Evolutionary conservation across 2,329 filamentous ascomycete genomes (phyloP), one percentile per base, ranked within the genome.

Genomic region (Trichoderma breve): DNA sequence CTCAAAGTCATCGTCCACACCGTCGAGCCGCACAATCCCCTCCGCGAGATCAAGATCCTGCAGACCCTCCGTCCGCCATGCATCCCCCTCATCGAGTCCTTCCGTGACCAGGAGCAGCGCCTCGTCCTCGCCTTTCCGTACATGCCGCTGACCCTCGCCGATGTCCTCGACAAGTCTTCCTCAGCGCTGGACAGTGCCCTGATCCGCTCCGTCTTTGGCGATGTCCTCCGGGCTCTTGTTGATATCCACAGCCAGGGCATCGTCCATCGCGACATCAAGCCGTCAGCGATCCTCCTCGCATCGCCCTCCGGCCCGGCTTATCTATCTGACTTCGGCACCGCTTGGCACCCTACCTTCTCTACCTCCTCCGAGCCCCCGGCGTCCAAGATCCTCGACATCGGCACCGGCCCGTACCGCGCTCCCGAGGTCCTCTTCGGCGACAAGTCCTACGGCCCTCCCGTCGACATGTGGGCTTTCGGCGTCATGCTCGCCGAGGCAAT

Each of bases 231-330:
- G 4, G 95, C 89, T 4, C 86, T 99, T 2, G 83, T 83, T 2
- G 87, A 92, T 76, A 84, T 98, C 2, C 96, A 99, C 79, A 76
- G 80, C 8, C 83, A 89, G 28, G 92, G 90, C 8, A 94, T 99
- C 72, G 92, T 99, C 70, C 96, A 99, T 80, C 91, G 96, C 71
- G 96, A 99, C 78, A 84, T 99, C 79, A 99, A 99, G 78, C 96
- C 96, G 0, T 94, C 94, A 0, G 97, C 97, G 68, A 87, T 99
- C 43, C 85, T 98, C 9, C 86, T 97, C 60, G 84, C 87, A 55
- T 89, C 91, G 0, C 83, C 87, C 0, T 83, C 87, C 6, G 93
- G 92, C 0, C 92, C 93, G 5, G 93, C 93, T 4, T 92, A 91
- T 76, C 86, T 99, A 3, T 90, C 93, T 43, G 96, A 99, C 80